phyloP scores from a whole-genome alignment of 768 basidiomycete species.

The Lactifluus volemus region DNA sequence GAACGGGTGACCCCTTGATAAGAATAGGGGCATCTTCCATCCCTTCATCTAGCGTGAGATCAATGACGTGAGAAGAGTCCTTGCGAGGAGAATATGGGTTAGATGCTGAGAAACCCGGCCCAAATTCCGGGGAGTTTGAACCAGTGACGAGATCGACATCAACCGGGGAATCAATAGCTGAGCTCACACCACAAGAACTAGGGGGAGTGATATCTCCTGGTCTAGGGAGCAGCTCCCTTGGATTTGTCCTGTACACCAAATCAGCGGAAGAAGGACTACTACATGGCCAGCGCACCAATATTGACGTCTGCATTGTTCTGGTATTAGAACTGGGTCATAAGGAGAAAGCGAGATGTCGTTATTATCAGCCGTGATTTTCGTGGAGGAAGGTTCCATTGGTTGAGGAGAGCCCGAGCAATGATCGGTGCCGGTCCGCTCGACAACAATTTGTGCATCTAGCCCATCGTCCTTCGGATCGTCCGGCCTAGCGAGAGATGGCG shows the following conservation, averaged over 20 bases:
- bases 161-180: background rate
- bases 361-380: background rate
- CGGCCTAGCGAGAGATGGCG: background rate
- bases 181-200: background rate
- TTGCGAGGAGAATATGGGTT: background rate
- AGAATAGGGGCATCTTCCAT: conserved; percentile 5
- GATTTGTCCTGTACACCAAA: background rate
- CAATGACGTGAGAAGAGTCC: conserved; percentile 4
- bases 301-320: background rate
- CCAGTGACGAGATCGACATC: background rate
- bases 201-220: background rate
- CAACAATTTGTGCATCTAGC: background rate
- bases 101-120: background rate
- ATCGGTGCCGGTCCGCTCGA: background rate
- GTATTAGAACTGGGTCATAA: background rate
- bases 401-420: background rate
- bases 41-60: conserved; percentile 15
- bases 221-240: background rate
- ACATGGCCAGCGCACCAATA: conserved; percentile 1
- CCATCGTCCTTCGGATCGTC: background rate
- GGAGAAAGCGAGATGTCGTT: background rate
- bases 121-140: background rate
- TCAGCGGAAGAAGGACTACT: background rate
- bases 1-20: conserved; percentile 12
- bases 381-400: background rate